These are phyloP conservation scores for Metschnikowia similis DNA, from an alignment of 805 yeast species.

Conservation along the genomic window DNA sequence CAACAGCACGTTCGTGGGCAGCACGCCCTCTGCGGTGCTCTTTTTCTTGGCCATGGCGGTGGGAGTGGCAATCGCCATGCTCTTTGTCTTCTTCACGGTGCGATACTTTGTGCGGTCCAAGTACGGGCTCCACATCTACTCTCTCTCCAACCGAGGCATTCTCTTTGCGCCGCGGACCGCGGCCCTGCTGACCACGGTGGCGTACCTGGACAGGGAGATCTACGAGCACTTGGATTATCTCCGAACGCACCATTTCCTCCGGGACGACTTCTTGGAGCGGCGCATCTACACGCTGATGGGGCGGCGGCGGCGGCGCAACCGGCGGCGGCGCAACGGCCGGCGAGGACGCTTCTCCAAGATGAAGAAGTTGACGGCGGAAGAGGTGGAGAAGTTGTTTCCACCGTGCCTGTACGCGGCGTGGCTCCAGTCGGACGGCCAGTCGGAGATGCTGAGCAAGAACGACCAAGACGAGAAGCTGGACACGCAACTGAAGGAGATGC, in stretches of 20 bases:
- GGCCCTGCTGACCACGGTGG: slow-evolving; percentile 9
- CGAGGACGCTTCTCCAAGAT: slow-evolving; percentile 41
- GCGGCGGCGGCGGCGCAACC: slow-evolving; percentile 9
- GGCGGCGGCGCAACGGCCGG: slow-evolving; percentile 35
- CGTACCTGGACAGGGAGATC: slow-evolving; percentile 23
- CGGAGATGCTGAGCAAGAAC: background rate
- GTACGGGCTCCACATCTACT: slow-evolving; percentile 49
- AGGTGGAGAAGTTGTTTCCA: slow-evolving; percentile 62
- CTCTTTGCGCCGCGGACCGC: slow-evolving; percentile 13
- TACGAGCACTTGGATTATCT: slow-evolving; percentile 35
- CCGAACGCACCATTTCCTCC: slow-evolving; percentile 27
- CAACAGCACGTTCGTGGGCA: slow-evolving; percentile 34
- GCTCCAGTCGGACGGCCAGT: slow-evolving; percentile 43
- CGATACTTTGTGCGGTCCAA: slow-evolving; percentile 56
- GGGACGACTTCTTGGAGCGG: slow-evolving; percentile 29
- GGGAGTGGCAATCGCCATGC: slow-evolving; percentile 53
- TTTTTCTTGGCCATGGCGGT: slow-evolving; percentile 62
- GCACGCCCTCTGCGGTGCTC: slow-evolving; percentile 57
- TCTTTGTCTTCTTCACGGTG: slow-evolving; percentile 57
- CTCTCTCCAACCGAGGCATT: slow-evolving; percentile 26
- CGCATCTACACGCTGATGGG: slow-evolving; percentile 16
- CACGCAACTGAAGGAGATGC: too few relatives aligned
- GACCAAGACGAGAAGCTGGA: too few relatives aligned
- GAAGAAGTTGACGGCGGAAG: slow-evolving; percentile 49
- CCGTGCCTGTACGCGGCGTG: slow-evolving; percentile 53